Percentiles rank a stretch among this genome's conserved stretches.
These are phyloP conservation scores for Candida khao-thaluensis DNA, from an alignment of 805 yeast species.

Conservation along the genomic window DNA sequence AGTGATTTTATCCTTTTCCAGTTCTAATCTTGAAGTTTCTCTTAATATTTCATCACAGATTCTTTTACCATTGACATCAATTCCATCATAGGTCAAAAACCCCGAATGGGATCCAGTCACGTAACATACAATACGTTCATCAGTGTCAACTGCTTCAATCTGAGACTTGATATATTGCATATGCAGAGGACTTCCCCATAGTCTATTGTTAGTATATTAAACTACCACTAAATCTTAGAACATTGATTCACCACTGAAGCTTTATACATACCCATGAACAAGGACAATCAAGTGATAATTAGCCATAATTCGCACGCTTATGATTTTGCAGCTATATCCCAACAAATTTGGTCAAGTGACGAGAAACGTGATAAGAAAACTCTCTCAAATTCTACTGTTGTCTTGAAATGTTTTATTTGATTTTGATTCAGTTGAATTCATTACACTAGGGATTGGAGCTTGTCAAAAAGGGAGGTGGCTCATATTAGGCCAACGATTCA, in stretches of 20 bases:
- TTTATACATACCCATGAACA: conserved; percentile 64
- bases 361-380: background rate
- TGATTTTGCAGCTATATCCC: conserved; percentile 3
- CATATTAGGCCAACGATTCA: too few relatives aligned
- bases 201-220: conserved; percentile 22
- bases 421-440: too few relatives aligned
- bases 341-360: background rate
- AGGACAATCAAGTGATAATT: conserved; percentile 63
- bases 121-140: conserved; percentile 40
- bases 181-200: conserved; percentile 78
- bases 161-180: conserved; percentile 58
- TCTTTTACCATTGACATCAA: conserved; percentile 78
- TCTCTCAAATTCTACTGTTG: too few relatives aligned
- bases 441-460: too few relatives aligned
- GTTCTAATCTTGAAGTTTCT: conserved; percentile 16
- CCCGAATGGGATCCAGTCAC: conserved; percentile 65
- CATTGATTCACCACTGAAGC: too few relatives aligned
- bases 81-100: conserved; percentile 80
- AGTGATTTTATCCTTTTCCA: conserved; percentile 22
- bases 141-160: conserved; percentile 29
- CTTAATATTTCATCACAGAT: conserved; percentile 62
- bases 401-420: too few relatives aligned
- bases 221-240: too few relatives aligned
- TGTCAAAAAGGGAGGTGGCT: too few relatives aligned
- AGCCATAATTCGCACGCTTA: conserved; percentile 18